These are phyloP conservation scores for Aspergillus nanangensis DNA, from an alignment of 495 filamentous ascomycete genomes.

Conservation along the genomic window DNA sequence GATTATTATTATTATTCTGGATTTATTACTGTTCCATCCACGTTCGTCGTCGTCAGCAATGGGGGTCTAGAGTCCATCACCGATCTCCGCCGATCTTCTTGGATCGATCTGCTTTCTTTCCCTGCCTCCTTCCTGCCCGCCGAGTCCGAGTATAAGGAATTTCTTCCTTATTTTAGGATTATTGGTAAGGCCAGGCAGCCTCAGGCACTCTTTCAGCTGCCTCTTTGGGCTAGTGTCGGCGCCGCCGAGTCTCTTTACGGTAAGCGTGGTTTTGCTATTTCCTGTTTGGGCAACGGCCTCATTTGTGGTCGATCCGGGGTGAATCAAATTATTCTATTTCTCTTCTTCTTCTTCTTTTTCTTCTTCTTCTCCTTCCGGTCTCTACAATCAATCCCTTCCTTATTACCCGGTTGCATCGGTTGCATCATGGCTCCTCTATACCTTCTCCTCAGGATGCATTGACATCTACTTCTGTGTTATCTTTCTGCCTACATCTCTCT, in stretches of 20 bases:
- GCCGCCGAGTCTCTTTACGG: too few species aligned
- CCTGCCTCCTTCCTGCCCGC: not conserved
- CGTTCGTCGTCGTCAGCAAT: not conserved
- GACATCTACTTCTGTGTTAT: conserved; percentile 1
- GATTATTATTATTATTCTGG: too few species aligned
- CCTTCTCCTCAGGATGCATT: not conserved
- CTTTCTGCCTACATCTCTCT: not conserved
- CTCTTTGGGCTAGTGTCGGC: too few species aligned
- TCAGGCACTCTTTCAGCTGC: too few species aligned
- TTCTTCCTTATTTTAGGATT: too few species aligned
- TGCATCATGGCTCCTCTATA: not conserved
- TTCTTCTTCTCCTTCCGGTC: not conserved
- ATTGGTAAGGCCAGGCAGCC: too few species aligned
- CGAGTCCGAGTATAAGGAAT: too few species aligned
- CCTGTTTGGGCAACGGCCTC: too few species aligned
- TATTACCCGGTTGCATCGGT: too few species aligned
- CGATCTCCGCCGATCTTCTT: not conserved
- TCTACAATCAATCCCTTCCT: conserved; percentile 4
- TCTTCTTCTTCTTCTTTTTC: conserved; percentile 3
- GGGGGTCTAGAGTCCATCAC: not conserved
- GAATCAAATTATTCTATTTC: too few species aligned
- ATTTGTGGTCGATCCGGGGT: too few species aligned
- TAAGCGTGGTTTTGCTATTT: too few species aligned
- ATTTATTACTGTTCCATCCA: not conserved
- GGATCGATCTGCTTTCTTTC: not conserved